Evolutionary conservation across 2,329 filamentous ascomycete species (phyloP), one percentile per base, ranked within the genome.

Genomic region (Allantophomopsis lycopodina): DNA sequence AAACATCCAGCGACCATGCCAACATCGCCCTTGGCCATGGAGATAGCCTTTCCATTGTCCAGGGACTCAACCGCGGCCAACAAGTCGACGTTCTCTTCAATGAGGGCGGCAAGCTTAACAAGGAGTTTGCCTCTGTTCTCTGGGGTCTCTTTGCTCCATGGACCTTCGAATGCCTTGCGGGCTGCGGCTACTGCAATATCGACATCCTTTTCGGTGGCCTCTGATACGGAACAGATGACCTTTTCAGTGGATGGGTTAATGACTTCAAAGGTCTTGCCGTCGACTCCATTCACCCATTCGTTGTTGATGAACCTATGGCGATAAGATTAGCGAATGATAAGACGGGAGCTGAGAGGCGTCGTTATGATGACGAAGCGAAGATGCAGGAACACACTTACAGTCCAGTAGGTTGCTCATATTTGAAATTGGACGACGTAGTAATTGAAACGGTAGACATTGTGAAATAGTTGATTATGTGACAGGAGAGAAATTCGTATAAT

Each of bases 201-300:
- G 59, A 79, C 67, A 65, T 91, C 85, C 70, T 93, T 87, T 70
- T 93, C 86, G 48, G 80, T 83, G 56, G 80, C 88, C 66, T 94
- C 87, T 58, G 76, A 67, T 52, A 94, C 83, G 40, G 78, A 79
- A 69, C 70, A 74, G 67, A 94, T 93, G 55, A 85, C 76, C 62
- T 87, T 78, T 63, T 94, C 88, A 48, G 76, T 85, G 48, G 80
- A 56, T 44, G 87, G 87, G 73, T 94, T 94, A 71, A 91, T 80
- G 61, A 87, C 83, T 65, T 94, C 86, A 57, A 94, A 91, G 50
- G 80, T 87, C 73, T 85, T 81, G 66, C 87, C 87, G 53, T 94
- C 84, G 47, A 82, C 78, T 58, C 77, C 71, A 61, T 82, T 77
- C 48, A 93, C 76, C 66, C 80, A 95, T 64, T 95, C 82, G 62